Percentiles rank a stretch among this genome's conserved stretches.
phyloP scores from a whole-genome alignment of 108 stramenopile species.

The Pseudonitzschia multistriata region DNA sequence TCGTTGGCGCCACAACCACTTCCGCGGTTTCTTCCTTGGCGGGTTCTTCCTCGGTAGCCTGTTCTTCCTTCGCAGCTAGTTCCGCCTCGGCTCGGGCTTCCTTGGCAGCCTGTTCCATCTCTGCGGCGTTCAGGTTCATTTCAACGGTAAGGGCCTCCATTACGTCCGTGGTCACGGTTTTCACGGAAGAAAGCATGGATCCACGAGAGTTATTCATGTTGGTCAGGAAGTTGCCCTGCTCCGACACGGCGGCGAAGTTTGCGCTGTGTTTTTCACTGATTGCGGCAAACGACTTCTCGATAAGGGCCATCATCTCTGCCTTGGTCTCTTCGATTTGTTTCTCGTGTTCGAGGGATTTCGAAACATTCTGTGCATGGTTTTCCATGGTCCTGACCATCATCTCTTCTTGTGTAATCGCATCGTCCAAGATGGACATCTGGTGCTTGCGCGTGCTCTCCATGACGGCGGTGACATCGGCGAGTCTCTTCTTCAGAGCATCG shows the following conservation, averaged over 20 bases:
- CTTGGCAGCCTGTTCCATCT: neutral
- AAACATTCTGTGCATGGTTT: slow-evolving; percentile 49
- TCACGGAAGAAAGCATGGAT: slow-evolving; percentile 5
- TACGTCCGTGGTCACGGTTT: slow-evolving; percentile 4
- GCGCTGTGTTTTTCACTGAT: slow-evolving; percentile 38
- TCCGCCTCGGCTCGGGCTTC: neutral
- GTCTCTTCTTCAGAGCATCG: slow-evolving; percentile 47
- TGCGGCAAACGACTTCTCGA: slow-evolving; percentile 52
- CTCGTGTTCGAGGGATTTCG: slow-evolving; percentile 50
- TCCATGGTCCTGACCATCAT: slow-evolving; percentile 45
- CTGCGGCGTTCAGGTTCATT: neutral
- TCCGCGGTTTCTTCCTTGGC: neutral
- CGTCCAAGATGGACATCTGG: slow-evolving; percentile 61
- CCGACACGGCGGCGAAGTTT: neutral
- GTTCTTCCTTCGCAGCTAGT: neutral
- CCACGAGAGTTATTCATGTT: slow-evolving; percentile 1
- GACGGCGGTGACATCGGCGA: slow-evolving; percentile 50
- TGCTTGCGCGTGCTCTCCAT: slow-evolving; percentile 61
- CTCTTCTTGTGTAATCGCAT: slow-evolving; percentile 51
- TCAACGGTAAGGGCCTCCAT: neutral
- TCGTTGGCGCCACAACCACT: neutral
- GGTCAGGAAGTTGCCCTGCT: neutral
- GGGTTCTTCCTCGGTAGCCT: neutral
- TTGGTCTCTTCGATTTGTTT: slow-evolving; percentile 45
- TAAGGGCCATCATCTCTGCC: slow-evolving; percentile 45